phyloP scores from a whole-genome alignment of 1,284 basidiomycete species.

The Paramarasmius palmivorus region DNA sequence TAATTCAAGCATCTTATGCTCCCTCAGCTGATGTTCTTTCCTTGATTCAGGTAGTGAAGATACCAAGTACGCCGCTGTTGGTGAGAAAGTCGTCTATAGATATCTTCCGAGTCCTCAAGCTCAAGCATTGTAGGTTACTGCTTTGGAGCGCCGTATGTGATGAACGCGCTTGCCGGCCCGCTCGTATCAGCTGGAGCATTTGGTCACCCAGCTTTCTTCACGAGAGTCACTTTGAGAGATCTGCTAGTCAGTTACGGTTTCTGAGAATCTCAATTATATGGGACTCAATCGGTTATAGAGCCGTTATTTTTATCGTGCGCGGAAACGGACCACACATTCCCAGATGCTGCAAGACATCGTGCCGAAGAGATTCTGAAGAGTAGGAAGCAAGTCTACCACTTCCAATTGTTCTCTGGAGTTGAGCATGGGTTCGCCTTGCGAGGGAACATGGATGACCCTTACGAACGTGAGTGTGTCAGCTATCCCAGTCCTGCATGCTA shows the following conservation, averaged over 20 bases:
- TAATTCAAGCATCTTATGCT: background rate
- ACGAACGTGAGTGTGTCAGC: constrained; percentile 15
- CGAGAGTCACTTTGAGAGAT: constrained; percentile 20
- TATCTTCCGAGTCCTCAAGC: too few relatives aligned
- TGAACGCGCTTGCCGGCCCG: constrained; percentile 16
- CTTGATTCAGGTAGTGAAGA: constrained; percentile 11
- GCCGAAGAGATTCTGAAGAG: constrained; percentile 22
- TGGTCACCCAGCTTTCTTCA: constrained; percentile 22
- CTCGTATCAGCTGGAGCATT: constrained; percentile 17
- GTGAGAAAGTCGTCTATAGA: too few relatives aligned
- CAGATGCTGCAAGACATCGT: constrained; percentile 17
- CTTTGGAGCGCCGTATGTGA: constrained; percentile 21
- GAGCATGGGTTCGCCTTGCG: constrained; percentile 22
- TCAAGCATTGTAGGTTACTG: background rate
- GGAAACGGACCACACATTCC: constrained; percentile 23
- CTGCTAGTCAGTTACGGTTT: constrained; percentile 15
- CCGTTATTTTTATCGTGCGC: constrained; percentile 21
- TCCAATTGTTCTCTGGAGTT: constrained; percentile 23
- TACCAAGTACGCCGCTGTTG: constrained; percentile 21
- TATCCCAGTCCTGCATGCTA: background rate
- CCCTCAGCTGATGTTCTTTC: background rate
- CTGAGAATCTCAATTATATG: background rate
- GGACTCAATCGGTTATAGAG: constrained; percentile 7
- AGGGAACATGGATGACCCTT: constrained; percentile 17
- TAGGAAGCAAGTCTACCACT: constrained; percentile 12